phyloP scores from a whole-genome alignment of 768 basidiomycete genomes.

The Russula sp. region DNA sequence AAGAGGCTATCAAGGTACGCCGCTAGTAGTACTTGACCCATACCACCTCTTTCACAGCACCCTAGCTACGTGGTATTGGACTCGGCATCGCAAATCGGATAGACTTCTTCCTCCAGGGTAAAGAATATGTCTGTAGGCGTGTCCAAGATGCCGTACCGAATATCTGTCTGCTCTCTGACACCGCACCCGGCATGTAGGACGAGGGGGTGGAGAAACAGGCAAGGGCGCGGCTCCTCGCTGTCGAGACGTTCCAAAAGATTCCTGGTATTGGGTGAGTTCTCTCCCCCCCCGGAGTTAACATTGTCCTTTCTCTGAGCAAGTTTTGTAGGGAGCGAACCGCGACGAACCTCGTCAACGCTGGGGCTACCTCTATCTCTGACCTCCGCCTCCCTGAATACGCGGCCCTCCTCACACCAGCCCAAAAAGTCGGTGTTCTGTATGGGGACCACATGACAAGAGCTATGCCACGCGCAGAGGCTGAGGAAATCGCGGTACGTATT shows the following conservation, averaged over 20 bases:
- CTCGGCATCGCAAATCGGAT: constrained; percentile 23
- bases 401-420: constrained; percentile 34
- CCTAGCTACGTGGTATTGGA: constrained; percentile 23
- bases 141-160: background rate
- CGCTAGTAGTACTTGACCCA: background rate
- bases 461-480: constrained; percentile 39
- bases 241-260: constrained; percentile 35
- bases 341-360: constrained; percentile 43
- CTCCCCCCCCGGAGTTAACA: background rate
- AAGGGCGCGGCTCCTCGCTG: constrained; percentile 27
- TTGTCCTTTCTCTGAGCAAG: background rate
- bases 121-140: constrained; percentile 23
- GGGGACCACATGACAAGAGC: constrained; percentile 34
- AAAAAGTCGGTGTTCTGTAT: constrained; percentile 39
- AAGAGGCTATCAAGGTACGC: constrained; percentile 23
- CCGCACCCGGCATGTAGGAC: constrained; percentile 10
- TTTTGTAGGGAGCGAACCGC: constrained; percentile 31
- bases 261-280: constrained; percentile 45
- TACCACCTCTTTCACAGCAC: background rate
- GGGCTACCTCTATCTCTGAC: constrained; percentile 41
- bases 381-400: constrained; percentile 35
- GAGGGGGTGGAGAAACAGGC: constrained; percentile 25
- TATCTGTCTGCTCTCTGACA: background rate
- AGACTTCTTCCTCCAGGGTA: constrained; percentile 21
- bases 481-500: constrained; percentile 39